A percentile compares a stretch with the other conserved stretches of the same genome.
These are phyloP conservation scores for Beauveria asiatica DNA, from an alignment of 2,329 filamentous ascomycete genomes.

Conservation along the genomic window DNA sequence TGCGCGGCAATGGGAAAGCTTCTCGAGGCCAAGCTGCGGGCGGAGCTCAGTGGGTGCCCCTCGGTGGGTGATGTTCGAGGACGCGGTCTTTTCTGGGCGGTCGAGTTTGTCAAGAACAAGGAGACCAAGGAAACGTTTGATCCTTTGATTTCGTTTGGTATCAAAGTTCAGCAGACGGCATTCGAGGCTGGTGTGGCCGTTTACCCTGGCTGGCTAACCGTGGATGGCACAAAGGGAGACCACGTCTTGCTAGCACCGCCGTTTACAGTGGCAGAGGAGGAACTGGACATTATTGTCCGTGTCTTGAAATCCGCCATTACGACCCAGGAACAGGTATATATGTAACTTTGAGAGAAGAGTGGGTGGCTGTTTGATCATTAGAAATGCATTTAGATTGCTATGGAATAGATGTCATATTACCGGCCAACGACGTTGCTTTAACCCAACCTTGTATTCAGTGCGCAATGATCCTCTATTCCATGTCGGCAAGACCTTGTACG, in stretches of 20 bases:
- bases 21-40: slow-evolving; percentile 21
- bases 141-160: slow-evolving; percentile 18
- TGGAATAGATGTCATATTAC: too few relatives aligned
- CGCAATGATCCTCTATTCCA: slow-evolving; percentile 29
- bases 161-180: slow-evolving; percentile 21
- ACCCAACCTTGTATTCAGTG: slow-evolving; percentile 30
- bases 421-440: slow-evolving; percentile 35
- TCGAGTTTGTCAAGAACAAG: slow-evolving; percentile 37
- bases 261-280: slow-evolving; percentile 46
- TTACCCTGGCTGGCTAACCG: slow-evolving; percentile 56
- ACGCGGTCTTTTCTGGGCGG: slow-evolving; percentile 36
- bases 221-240: slow-evolving; percentile 53
- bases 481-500: slow-evolving; percentile 2
- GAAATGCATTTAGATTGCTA: not conserved
- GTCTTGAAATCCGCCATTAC: not conserved
- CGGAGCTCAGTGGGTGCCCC: slow-evolving; percentile 20
- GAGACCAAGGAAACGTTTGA: slow-evolving; percentile 29
- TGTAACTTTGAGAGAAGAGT: not conserved
- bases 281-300: slow-evolving; percentile 17
- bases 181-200: slow-evolving; percentile 33
- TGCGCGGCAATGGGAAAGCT: slow-evolving; percentile 23
- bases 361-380: not conserved
- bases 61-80: slow-evolving; percentile 34
- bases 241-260: slow-evolving; percentile 63
- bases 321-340: not conserved